A percentile compares a stretch with the other conserved stretches of the same genome.
phyloP scores from a whole-genome alignment of 495 filamentous ascomycete species.

The Penicillium soppii region DNA sequence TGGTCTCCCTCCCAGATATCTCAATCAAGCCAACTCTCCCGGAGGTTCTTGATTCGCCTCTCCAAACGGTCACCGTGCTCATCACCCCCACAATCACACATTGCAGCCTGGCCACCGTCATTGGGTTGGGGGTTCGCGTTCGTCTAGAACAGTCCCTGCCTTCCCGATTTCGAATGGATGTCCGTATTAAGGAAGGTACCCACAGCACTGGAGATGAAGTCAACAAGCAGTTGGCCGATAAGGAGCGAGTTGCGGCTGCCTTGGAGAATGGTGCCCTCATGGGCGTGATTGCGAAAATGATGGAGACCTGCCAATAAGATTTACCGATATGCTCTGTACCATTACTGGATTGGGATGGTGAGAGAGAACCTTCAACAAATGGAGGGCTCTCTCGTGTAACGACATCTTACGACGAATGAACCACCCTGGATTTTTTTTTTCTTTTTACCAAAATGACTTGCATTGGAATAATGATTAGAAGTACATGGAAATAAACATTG shows the following conservation, averaged over 20 bases:
- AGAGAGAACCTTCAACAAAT: background rate
- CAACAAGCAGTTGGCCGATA: constrained; percentile 93
- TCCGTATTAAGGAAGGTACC: constrained; percentile 92
- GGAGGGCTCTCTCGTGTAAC: background rate
- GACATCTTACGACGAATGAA: constrained; percentile 5
- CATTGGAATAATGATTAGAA: constrained; percentile 16
- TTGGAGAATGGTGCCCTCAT: constrained; percentile 90
- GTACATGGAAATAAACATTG: constrained; percentile 12
- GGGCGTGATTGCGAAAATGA: constrained; percentile 88
- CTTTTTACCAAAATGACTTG: constrained; percentile 9
- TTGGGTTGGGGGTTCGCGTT: constrained; percentile 90
- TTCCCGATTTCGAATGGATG: constrained; percentile 88
- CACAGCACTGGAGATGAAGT: constrained; percentile 92
- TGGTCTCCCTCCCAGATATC: constrained; percentile 92
- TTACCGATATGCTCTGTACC: background rate
- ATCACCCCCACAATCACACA: constrained; percentile 98
- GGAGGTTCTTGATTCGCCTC: constrained; percentile 39
- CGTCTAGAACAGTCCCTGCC: constrained; percentile 87
- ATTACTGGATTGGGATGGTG: background rate
- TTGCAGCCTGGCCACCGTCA: constrained; percentile 93
- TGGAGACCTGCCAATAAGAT: constrained; percentile 70
- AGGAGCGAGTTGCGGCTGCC: constrained; percentile 92
- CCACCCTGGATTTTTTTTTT: background rate
- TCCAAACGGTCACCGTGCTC: constrained; percentile 52
- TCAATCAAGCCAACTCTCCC: constrained; percentile 66